Conservation (phyloP, 2,329 filamentous ascomycete genomes). For the Anthostomella pinea region DNA sequence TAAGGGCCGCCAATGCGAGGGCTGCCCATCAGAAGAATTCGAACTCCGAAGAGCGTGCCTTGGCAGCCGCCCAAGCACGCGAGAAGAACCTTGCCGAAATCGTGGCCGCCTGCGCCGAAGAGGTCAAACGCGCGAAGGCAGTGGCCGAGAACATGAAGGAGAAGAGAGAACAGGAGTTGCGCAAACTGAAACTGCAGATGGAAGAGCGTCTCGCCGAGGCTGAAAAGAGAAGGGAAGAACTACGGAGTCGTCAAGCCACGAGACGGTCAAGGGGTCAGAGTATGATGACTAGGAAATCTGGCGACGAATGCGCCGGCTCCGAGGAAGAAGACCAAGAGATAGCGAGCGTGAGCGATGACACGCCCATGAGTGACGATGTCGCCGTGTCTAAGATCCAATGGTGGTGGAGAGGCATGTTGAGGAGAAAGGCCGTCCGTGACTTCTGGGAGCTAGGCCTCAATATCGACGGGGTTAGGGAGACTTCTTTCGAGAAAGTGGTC, state of each 20-base stretch:
- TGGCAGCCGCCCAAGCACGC: slow-evolving; percentile 74
- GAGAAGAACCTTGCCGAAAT: slow-evolving; percentile 82
- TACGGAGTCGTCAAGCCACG: slow-evolving; percentile 53
- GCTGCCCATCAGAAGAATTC: slow-evolving; percentile 62
- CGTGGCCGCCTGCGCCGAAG: slow-evolving; percentile 75
- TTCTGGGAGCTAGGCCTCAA: slow-evolving; percentile 67
- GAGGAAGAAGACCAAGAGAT: slow-evolving; percentile 48
- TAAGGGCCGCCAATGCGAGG: slow-evolving; percentile 72
- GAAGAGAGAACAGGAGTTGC: slow-evolving; percentile 71
- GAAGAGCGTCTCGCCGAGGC: slow-evolving; percentile 78
- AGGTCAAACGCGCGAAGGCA: slow-evolving; percentile 78
- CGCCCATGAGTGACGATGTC: slow-evolving; percentile 52
- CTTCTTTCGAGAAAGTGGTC: slow-evolving; percentile 72
- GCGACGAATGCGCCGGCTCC: slow-evolving; percentile 37
- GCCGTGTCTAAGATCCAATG: slow-evolving; percentile 67
- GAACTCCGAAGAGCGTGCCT: slow-evolving; percentile 70
- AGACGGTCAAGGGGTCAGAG: slow-evolving; percentile 55
- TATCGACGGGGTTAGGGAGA: slow-evolving; percentile 66
- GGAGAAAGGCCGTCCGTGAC: slow-evolving; percentile 59
- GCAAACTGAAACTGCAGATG: slow-evolving; percentile 69
- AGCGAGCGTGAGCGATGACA: slow-evolving; percentile 51
- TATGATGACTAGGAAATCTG: slow-evolving; percentile 37
- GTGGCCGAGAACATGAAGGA: slow-evolving; percentile 81
- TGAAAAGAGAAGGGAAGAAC: slow-evolving; percentile 66
- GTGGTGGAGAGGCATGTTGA: slow-evolving; percentile 62